phyloP scores from a whole-genome alignment of 108 stramenopile species.

The Nitzschia inconspicua region DNA sequence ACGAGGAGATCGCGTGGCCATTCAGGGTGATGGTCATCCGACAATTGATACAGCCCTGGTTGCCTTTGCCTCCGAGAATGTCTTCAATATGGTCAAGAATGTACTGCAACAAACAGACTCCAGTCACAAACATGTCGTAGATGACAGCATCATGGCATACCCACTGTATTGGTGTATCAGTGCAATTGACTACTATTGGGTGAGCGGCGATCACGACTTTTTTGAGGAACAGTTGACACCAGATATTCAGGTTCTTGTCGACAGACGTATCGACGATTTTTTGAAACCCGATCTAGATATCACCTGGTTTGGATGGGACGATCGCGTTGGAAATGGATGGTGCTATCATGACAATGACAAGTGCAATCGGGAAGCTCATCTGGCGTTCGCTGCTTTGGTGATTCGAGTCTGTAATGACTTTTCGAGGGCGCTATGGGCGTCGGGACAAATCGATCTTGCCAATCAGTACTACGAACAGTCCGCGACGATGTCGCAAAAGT shows the following conservation, averaged over 20 bases:
- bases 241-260: slow-evolving; percentile 21
- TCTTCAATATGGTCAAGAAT: slow-evolving; percentile 1
- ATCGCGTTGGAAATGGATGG: slow-evolving; percentile 42
- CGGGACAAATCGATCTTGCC: not conserved
- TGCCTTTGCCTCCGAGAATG: slow-evolving; percentile 21
- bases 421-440: not conserved
- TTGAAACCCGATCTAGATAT: slow-evolving; percentile 30
- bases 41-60: slow-evolving; percentile 36
- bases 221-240: slow-evolving; percentile 5
- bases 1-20: slow-evolving; percentile 49
- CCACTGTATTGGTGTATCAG: slow-evolving; percentile 36
- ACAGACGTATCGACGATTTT: slow-evolving; percentile 27
- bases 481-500: not conserved
- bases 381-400: slow-evolving; percentile 37
- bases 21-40: slow-evolving; percentile 45
- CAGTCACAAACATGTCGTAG: slow-evolving; percentile 32
- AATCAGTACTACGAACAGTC: not conserved
- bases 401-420: slow-evolving; percentile 31
- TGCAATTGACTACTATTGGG: slow-evolving; percentile 25
- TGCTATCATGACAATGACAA: slow-evolving; percentile 37
- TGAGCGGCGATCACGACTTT: slow-evolving; percentile 6
- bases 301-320: slow-evolving; percentile 50
- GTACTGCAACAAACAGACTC: slow-evolving; percentile 22
- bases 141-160: slow-evolving; percentile 41
- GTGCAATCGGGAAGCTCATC: slow-evolving; percentile 28